Evolutionary conservation across 176 grass and related monocot genomes (phyloP).

Genomic region (Cenchrus purpureus): DNA sequence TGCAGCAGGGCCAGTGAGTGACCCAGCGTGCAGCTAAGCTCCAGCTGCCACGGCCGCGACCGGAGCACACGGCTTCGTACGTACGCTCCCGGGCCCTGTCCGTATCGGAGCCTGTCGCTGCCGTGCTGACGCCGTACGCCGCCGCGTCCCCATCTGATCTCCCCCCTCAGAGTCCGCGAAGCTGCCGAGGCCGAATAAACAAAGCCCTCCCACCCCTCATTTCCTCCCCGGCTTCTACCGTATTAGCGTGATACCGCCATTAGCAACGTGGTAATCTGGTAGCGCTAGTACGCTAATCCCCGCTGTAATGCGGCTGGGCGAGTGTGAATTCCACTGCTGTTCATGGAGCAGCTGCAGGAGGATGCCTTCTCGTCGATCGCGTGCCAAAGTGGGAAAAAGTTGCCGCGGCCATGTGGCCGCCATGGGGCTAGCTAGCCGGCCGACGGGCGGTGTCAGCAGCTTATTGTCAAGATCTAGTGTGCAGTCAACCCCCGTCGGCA

Average conservation of each 20-base stretch:
- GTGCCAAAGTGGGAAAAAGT: conserved; percentile 4
- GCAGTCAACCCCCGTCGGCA: conserved; percentile 32
- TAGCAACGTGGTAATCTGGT: neutral
- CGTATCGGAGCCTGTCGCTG: neutral
- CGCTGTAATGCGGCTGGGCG: neutral
- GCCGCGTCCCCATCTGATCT: neutral
- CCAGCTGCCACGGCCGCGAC: conserved; percentile 49
- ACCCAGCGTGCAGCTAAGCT: conserved; percentile 57
- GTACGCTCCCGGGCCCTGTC: neutral
- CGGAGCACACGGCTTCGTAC: conserved; percentile 32
- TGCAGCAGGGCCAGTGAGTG: neutral
- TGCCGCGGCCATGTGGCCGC: conserved; percentile 2
- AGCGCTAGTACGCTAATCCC: neutral
- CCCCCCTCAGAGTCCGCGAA: conserved; percentile 52
- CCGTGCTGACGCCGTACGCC: conserved; percentile 55
- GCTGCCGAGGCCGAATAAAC: conserved; percentile 49
- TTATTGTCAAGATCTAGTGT: neutral
- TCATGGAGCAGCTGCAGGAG: neutral
- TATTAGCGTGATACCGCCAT: neutral
- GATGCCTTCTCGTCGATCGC: conserved; percentile 12
- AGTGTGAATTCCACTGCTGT: conserved; percentile 42
- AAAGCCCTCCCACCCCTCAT: neutral
- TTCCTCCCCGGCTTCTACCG: neutral
- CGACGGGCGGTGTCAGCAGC: too few species aligned
- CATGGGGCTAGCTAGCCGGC: neutral